Evolutionary conservation across 2,329 filamentous ascomycete species (phyloP).

Genomic region (Pseudogymnoascus sp.): DNA sequence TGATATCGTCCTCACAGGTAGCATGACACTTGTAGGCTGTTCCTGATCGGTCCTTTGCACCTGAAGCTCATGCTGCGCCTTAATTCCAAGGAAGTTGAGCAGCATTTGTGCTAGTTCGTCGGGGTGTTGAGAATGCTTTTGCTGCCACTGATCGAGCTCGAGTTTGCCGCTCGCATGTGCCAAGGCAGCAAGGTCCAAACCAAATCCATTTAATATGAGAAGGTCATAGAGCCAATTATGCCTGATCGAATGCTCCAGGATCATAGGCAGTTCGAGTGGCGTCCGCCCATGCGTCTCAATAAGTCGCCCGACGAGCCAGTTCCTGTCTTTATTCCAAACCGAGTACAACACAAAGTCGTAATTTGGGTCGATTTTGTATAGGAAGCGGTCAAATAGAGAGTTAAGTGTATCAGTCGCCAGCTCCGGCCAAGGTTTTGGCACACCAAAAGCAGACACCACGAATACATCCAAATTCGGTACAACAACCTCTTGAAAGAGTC

Average conservation of each 20-base stretch:
- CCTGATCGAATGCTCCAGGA: constrained; percentile 73
- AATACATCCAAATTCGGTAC: constrained; percentile 73
- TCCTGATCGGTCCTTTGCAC: constrained; percentile 65
- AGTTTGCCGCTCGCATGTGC: constrained; percentile 76
- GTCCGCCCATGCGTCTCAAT: constrained; percentile 69
- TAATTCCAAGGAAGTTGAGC: constrained; percentile 75
- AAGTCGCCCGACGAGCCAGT: constrained; percentile 77
- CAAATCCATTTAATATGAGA: constrained; percentile 60
- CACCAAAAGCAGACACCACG: constrained; percentile 69
- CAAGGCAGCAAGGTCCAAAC: constrained; percentile 77
- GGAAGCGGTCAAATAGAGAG: constrained; percentile 75
- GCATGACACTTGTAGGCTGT: constrained; percentile 61
- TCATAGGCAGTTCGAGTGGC: constrained; percentile 59
- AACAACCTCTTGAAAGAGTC: constrained; percentile 61
- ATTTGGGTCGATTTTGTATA: constrained; percentile 69
- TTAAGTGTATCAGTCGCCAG: constrained; percentile 70
- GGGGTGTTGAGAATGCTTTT: constrained; percentile 60
- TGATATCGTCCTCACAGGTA: constrained; percentile 80
- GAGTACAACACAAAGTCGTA: constrained; percentile 87
- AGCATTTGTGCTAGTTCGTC: constrained; percentile 65
- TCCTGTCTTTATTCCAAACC: constrained; percentile 82
- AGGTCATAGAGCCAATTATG: constrained; percentile 81
- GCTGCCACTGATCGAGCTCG: constrained; percentile 75
- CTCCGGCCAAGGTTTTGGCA: constrained; percentile 69
- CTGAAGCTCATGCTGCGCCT: constrained; percentile 72